Evolutionary conservation across 2,329 filamentous ascomycete species (phyloP).

Genomic region (Boeremia lycopersici): DNA sequence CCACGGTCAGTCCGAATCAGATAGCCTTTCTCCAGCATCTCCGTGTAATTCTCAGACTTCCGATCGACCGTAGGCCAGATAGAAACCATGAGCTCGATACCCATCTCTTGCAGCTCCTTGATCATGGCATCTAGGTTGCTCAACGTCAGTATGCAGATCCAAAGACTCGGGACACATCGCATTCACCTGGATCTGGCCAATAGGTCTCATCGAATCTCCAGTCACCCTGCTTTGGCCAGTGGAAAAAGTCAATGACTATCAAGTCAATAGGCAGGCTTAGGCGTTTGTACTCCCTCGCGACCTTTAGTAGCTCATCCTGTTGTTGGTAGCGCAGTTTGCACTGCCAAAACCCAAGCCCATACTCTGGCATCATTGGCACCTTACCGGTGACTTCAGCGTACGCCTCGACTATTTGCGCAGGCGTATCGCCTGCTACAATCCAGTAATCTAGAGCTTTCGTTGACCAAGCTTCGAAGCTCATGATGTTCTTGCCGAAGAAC

Average conservation of each 20-base stretch:
- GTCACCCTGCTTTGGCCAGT: slow-evolving; percentile 70
- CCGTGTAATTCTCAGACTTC: slow-evolving; percentile 62
- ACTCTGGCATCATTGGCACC: slow-evolving; percentile 71
- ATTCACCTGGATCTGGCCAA: slow-evolving; percentile 64
- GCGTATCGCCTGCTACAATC: slow-evolving; percentile 64
- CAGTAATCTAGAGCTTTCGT: slow-evolving; percentile 67
- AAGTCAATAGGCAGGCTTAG: slow-evolving; percentile 65
- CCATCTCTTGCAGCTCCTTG: slow-evolving; percentile 62
- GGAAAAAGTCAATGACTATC: slow-evolving; percentile 72
- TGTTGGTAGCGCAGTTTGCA: slow-evolving; percentile 70
- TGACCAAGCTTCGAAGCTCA: slow-evolving; percentile 65
- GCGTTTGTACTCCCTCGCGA: slow-evolving; percentile 65
- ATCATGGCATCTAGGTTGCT: slow-evolving; percentile 62
- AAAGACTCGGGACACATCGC: neutral
- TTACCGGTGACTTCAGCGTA: slow-evolving; percentile 64
- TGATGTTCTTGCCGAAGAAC: slow-evolving; percentile 65
- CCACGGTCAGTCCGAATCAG: slow-evolving; percentile 68
- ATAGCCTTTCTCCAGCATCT: slow-evolving; percentile 66
- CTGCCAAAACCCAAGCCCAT: slow-evolving; percentile 72
- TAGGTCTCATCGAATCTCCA: slow-evolving; percentile 70
- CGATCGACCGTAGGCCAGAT: slow-evolving; percentile 72
- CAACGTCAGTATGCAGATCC: neutral
- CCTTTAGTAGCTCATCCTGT: slow-evolving; percentile 65
- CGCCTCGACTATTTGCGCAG: slow-evolving; percentile 60
- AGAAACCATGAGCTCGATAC: slow-evolving; percentile 71